Conservation (phyloP, 73 alveolate genomes). For the Stentor coeruleus region DNA sequence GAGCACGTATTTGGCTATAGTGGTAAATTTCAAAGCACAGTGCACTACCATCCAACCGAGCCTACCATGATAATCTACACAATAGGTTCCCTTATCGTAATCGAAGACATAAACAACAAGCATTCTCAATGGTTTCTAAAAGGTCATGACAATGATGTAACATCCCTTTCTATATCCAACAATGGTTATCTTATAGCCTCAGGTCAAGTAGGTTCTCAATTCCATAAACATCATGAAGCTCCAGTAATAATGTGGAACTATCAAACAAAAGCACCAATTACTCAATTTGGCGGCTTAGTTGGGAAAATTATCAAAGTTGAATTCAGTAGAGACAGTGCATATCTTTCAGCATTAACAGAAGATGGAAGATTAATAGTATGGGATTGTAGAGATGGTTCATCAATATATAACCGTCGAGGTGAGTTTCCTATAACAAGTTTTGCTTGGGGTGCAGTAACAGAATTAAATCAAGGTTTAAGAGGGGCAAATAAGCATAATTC, state of each 20-base stretch:
- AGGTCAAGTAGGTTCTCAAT: slow-evolving; percentile 49
- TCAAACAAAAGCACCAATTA: slow-evolving; percentile 51
- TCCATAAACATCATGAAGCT: slow-evolving; percentile 63
- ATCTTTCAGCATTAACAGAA: slow-evolving; percentile 59
- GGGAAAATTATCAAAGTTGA: slow-evolving; percentile 41
- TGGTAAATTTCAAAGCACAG: slow-evolving; percentile 50
- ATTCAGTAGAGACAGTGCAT: slow-evolving; percentile 57
- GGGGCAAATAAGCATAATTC: slow-evolving; percentile 54
- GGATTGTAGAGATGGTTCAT: slow-evolving; percentile 72
- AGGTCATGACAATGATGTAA: slow-evolving; percentile 29
- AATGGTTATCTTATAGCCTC: slow-evolving; percentile 15
- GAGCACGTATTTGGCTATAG: slow-evolving; percentile 63
- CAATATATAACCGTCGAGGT: slow-evolving; percentile 49
- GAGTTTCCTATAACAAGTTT: slow-evolving; percentile 46
- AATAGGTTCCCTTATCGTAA: slow-evolving; percentile 55
- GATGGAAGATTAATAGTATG: slow-evolving; percentile 57
- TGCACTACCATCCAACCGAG: slow-evolving; percentile 40
- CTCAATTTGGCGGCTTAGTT: slow-evolving; percentile 55
- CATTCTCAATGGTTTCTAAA: slow-evolving; percentile 48
- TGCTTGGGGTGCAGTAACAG: slow-evolving; percentile 56
- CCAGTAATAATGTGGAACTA: slow-evolving; percentile 70
- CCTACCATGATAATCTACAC: slow-evolving; percentile 38
- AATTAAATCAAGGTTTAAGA: slow-evolving; percentile 16
- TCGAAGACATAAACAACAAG: slow-evolving; percentile 54
- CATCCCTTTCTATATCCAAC: not conserved